A percentile compares a stretch with the other conserved stretches of the same genome.
phyloP scores from a whole-genome alignment of 495 filamentous ascomycete genomes.

The Neurospora cerealis region DNA sequence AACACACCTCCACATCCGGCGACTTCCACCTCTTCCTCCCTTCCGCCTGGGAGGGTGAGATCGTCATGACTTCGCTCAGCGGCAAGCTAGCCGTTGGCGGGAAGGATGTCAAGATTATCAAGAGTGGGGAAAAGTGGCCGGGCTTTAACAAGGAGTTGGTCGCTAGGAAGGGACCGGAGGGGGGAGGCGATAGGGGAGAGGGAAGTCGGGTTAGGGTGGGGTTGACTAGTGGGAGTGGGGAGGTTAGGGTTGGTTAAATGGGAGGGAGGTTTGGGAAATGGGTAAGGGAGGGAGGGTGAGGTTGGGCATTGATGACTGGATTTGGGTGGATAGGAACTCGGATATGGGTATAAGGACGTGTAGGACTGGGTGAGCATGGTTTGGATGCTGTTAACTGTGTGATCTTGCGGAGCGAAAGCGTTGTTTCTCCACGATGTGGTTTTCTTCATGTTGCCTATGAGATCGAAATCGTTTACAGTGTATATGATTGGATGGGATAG shows the following conservation, averaged over 20 bases:
- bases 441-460: neutral
- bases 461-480: neutral
- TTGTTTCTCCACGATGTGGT: neutral
- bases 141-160: constrained; percentile 18
- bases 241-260: constrained; percentile 21
- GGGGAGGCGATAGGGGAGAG: constrained; percentile 13
- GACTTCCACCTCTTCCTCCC: constrained; percentile 26
- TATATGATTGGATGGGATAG: too few species aligned
- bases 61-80: constrained; percentile 17
- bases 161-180: constrained; percentile 27
- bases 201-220: constrained; percentile 16
- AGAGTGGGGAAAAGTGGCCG: constrained; percentile 16
- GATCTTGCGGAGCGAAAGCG: neutral
- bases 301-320: neutral
- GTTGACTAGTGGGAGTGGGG: constrained; percentile 20
- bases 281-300: neutral
- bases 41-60: constrained; percentile 29
- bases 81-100: constrained; percentile 23
- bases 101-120: constrained; percentile 23
- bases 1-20: constrained; percentile 27
- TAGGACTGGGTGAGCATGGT: neutral
- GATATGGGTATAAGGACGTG: neutral
- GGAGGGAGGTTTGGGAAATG: neutral
- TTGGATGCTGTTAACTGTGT: neutral
- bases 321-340: neutral